Evolutionary conservation across 1,139 yeast genomes (phyloP).

Genomic region (Saccharomyces hybrid): DNA sequence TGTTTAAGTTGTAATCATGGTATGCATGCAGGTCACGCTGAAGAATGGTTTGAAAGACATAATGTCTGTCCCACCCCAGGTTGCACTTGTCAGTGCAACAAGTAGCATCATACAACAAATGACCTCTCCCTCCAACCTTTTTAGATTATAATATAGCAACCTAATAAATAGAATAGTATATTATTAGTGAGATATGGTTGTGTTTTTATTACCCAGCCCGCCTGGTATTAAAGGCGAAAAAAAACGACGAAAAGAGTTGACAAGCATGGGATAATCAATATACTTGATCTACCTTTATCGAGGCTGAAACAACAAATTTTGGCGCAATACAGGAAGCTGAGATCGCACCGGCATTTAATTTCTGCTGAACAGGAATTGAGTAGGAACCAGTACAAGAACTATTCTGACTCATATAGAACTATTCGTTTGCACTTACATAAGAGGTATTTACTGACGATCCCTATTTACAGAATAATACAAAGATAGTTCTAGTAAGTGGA

Average conservation of each 20-base stretch:
- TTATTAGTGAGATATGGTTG: neutral
- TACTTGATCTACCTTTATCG: neutral
- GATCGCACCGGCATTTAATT: neutral
- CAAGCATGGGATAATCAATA: neutral
- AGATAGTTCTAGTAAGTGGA: too few relatives aligned
- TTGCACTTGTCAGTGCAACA: slow-evolving; percentile 71
- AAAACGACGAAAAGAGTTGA: neutral
- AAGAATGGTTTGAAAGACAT: slow-evolving; percentile 89
- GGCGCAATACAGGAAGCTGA: neutral
- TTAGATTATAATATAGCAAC: neutral
- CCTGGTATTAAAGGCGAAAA: neutral
- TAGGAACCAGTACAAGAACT: neutral
- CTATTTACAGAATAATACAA: neutral
- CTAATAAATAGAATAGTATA: too few relatives aligned
- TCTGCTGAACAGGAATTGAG: neutral
- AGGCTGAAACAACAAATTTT: neutral
- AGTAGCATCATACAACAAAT: slow-evolving; percentile 10
- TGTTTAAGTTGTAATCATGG: slow-evolving; percentile 91
- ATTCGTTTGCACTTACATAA: neutral
- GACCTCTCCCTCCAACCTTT: neutral
- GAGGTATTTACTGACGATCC: neutral
- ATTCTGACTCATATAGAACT: neutral
- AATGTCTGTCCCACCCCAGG: slow-evolving; percentile 92
- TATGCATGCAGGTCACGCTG: slow-evolving; percentile 90
- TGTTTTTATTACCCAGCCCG: neutral